phyloP scores from a whole-genome alignment of 2,329 filamentous ascomycete species.

The Chaetomium sp. region DNA sequence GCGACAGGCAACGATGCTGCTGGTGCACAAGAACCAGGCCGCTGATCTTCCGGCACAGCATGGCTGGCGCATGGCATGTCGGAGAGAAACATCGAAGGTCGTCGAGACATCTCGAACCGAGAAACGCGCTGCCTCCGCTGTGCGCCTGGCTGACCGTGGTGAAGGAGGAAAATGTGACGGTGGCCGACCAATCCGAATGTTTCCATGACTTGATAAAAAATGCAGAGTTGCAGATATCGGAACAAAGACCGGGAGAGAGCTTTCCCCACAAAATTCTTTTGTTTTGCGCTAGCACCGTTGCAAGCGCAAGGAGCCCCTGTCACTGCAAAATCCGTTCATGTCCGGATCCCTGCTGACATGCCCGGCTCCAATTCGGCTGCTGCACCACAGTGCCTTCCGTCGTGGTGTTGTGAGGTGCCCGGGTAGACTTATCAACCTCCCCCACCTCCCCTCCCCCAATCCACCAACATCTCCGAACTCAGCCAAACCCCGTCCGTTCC shows the following conservation, averaged over 20 bases:
- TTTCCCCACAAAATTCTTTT: conserved; percentile 6
- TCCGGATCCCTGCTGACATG: neutral
- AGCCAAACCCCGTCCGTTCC: neutral
- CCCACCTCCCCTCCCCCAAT: neutral
- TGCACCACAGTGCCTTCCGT: neutral
- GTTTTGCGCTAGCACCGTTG: too few relatives aligned
- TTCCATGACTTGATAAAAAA: conserved; percentile 14
- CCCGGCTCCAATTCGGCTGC: neutral
- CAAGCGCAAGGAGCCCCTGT: too few relatives aligned
- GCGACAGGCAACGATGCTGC: neutral
- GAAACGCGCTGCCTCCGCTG: neutral
- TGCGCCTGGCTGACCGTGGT: conserved; percentile 10
- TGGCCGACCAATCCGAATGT: conserved; percentile 10
- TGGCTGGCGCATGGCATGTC: neutral
- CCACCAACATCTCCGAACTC: neutral
- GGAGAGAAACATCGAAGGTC: neutral
- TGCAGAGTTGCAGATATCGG: conserved; percentile 1
- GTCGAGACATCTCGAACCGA: neutral
- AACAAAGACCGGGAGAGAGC: neutral
- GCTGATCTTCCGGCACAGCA: neutral
- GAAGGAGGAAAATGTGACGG: neutral
- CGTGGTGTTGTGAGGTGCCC: neutral
- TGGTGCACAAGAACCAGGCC: neutral
- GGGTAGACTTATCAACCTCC: neutral
- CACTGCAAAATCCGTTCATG: neutral